These are phyloP conservation scores for Pyronema omphalodes DNA, from an alignment of 495 filamentous ascomycete species.

Conservation along the genomic window DNA sequence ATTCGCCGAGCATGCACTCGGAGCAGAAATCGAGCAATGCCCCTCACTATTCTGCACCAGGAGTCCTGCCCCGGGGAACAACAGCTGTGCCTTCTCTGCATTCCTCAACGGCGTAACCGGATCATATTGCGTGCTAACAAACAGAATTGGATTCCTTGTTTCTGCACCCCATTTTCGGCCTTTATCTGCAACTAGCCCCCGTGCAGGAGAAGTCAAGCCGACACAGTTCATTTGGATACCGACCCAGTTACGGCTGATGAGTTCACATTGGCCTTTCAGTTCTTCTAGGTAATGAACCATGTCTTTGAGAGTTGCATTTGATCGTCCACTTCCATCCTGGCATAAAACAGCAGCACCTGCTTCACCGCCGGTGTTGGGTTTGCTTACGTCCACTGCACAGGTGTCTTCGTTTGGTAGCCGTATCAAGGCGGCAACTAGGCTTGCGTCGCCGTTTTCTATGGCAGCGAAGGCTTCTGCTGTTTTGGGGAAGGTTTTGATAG, in stretches of 20 bases:
- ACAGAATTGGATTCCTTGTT: constrained; percentile 37
- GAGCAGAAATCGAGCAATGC: constrained; percentile 18
- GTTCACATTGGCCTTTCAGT: constrained; percentile 31
- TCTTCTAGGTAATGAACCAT: constrained; percentile 33
- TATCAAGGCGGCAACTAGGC: constrained; percentile 33
- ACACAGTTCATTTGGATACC: constrained; percentile 37
- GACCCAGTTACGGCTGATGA: constrained; percentile 41
- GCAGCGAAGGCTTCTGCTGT: constrained; percentile 37
- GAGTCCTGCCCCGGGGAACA: constrained; percentile 35
- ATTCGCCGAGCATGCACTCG: constrained; percentile 11
- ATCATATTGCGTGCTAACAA: constrained; percentile 37
- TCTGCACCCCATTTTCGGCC: constrained; percentile 17
- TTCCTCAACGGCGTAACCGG: constrained; percentile 36
- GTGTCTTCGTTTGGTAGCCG: constrained; percentile 21
- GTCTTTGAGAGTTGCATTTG: constrained; percentile 24
- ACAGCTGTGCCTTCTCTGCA: constrained; percentile 32
- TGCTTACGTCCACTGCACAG: constrained; percentile 22
- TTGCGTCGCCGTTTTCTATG: constrained; percentile 37
- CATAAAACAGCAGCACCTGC: constrained; percentile 43
- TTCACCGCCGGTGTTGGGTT: constrained; percentile 30
- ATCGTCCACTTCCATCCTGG: constrained; percentile 33
- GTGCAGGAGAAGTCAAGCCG: constrained; percentile 37
- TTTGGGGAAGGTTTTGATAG: constrained; percentile 37
- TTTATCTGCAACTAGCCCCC: constrained; percentile 32
- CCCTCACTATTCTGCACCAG: constrained; percentile 36